Percentiles rank a stretch among this genome's conserved stretches.
These are phyloP conservation scores for Sclerotinia minor DNA, from an alignment of 2,329 filamentous ascomycete species.

Conservation along the genomic window DNA sequence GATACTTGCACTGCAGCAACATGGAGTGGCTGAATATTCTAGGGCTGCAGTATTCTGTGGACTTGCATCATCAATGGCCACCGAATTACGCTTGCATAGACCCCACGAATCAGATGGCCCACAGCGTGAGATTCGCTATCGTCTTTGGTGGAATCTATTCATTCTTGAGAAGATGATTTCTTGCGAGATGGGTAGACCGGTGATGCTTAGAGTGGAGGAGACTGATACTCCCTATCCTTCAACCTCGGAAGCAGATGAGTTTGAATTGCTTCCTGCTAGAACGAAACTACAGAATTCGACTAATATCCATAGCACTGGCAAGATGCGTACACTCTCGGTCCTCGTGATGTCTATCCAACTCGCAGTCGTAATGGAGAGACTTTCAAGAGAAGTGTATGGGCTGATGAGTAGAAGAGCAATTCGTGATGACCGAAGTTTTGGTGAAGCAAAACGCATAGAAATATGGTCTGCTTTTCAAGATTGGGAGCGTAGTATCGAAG, in stretches of 20 bases:
- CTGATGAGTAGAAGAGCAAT: conserved; percentile 35
- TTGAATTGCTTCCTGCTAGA: conserved; percentile 37
- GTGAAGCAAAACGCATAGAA: conserved; percentile 35
- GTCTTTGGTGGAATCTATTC: conserved; percentile 42
- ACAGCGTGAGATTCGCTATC: conserved; percentile 36
- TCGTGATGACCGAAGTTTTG: conserved; percentile 34
- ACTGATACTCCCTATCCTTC: conserved; percentile 38
- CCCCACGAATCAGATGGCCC: conserved; percentile 32
- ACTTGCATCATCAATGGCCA: conserved; percentile 38
- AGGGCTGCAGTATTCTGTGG: conserved; percentile 38
- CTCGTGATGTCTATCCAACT: conserved; percentile 37
- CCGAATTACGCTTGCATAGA: conserved; percentile 38
- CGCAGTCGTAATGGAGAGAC: conserved; percentile 34
- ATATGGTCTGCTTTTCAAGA: conserved; percentile 33
- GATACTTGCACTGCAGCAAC: conserved; percentile 39
- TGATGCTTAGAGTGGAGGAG: conserved; percentile 37
- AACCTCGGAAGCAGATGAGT: conserved; percentile 39
- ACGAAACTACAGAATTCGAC: conserved; percentile 20
- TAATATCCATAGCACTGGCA: conserved; percentile 29
- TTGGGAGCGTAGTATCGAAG: conserved; percentile 37
- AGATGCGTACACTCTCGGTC: conserved; percentile 38
- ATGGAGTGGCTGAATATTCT: conserved; percentile 39
- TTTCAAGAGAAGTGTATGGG: conserved; percentile 38
- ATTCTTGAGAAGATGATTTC: conserved; percentile 41
- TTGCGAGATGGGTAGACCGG: conserved; percentile 37